Evolutionary conservation across 768 basidiomycete species (phyloP), one percentile per base, ranked within the genome.

Genomic region (Leccinum disarticulatum): DNA sequence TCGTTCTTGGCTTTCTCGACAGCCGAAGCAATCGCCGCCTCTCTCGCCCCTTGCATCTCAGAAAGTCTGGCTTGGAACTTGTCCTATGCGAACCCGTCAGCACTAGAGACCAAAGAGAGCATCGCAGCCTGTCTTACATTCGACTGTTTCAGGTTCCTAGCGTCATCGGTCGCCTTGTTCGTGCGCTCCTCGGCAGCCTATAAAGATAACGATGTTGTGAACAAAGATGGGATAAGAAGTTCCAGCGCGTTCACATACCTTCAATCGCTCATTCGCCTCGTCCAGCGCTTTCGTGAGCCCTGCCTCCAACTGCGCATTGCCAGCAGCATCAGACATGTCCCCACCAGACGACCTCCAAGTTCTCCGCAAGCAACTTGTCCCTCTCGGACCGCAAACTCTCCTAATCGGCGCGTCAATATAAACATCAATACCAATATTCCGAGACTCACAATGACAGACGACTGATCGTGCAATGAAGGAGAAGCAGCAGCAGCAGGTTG

Each of bases 331-430:
- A 4, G 77, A 59, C 4, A 68, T 65, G 1, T 63, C 64, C 19
- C 67, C 58, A 6, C 58, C 36, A 51, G 62, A 60, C 2, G 74
- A 31, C n/a, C 57, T 80, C 80, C 67, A n/a, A n/a, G n/a, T 85
- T 88, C 67, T 88, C 88, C 0, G 78, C 79, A 28, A 87, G 74
- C 17, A 91, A 73, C 53, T 76, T 79, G 66, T 90, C 88, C 53
- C 84, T 79, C 71, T 93, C 86, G 48, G 80, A 78, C 56, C 73
- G 78, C 28, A 91, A 70, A 50, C 78, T 63, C 54, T 80, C 75
- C 87, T 90, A 43, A 38, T 19, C 17, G 47, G 19, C 17, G 17
- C 17, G n/a, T 65, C 52, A 63, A 30, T 51, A 38, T 28, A 30
- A n/a, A 6, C 3, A n/a, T 0, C 19, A 33, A 38, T 17, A 3